These are phyloP conservation scores for Stachybotrys echinatus DNA, from an alignment of 2,329 filamentous ascomycete species.

Conservation along the genomic window DNA sequence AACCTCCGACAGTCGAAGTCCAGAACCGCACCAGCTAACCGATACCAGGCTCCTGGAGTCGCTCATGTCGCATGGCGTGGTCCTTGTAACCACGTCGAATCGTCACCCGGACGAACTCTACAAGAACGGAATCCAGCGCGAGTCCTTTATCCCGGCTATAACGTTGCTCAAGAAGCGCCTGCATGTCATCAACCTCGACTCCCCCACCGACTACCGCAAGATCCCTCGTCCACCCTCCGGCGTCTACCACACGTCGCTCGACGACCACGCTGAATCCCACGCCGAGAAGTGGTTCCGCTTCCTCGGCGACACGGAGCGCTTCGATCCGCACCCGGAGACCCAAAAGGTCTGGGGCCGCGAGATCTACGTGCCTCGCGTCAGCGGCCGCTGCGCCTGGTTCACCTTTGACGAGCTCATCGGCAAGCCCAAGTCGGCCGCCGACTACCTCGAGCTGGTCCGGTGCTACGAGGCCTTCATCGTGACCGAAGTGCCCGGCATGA, in stretches of 20 bases:
- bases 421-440: conserved; percentile 81
- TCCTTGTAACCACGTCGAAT: conserved; percentile 93
- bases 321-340: conserved; percentile 67
- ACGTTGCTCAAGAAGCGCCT: conserved; percentile 80
- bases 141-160: conserved; percentile 94
- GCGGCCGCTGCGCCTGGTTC: conserved; percentile 84
- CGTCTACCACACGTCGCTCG: conserved; percentile 88
- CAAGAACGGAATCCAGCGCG: conserved; percentile 94
- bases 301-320: conserved; percentile 76
- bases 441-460: conserved; percentile 88
- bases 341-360: conserved; percentile 91
- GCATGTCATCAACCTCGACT: conserved; percentile 90
- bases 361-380: conserved; percentile 81
- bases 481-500: conserved; percentile 90
- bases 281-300: conserved; percentile 95
- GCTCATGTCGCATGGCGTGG: conserved; percentile 94
- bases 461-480: conserved; percentile 91
- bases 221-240: conserved; percentile 88
- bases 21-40: conserved; percentile 9
- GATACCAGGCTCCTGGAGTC: conserved; percentile 66
- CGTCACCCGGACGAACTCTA: conserved; percentile 95
- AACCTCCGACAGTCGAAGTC: too few relatives aligned
- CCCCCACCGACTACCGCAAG: conserved; percentile 93
- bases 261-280: conserved; percentile 70
- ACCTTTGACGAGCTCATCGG: conserved; percentile 91